phyloP scores from a whole-genome alignment of 2,329 filamentous ascomycete genomes.

The Verticillium longisporum region DNA sequence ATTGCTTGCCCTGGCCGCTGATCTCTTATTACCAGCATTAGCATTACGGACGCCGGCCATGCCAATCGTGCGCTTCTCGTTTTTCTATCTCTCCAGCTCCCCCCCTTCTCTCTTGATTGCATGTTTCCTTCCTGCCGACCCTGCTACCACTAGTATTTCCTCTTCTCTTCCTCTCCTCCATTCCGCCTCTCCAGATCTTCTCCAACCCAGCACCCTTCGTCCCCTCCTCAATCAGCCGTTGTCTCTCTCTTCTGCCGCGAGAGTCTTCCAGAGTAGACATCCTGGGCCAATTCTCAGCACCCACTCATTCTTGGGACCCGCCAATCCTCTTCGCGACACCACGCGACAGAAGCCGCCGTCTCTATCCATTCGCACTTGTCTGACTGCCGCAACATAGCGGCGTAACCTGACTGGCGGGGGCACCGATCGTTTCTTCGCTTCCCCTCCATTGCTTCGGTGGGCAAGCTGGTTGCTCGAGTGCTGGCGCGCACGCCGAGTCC shows the following conservation, averaged over 20 bases:
- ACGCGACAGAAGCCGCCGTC: not conserved
- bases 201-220: no score
- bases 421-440: not conserved
- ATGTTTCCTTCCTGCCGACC: conserved; percentile 1
- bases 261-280: not conserved
- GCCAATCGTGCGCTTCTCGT: not conserved
- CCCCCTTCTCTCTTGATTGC: not conserved
- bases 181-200: not conserved
- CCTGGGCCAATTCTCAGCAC: not conserved
- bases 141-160: not conserved
- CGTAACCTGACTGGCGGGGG: not conserved
- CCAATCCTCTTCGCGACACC: not conserved
- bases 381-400: not conserved
- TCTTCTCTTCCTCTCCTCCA: not conserved
- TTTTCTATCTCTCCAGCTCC: no score
- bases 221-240: not conserved
- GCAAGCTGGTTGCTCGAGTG: not conserved
- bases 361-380: conserved; percentile 1
- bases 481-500: not conserved
- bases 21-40: conserved; percentile 3
- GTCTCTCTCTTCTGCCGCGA: not conserved
- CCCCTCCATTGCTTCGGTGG: not conserved
- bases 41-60: not conserved
- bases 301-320: not conserved
- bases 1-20: conserved; percentile 1